phyloP scores from a whole-genome alignment of 73 alveolate species.

The Paraurostyla sp. region DNA sequence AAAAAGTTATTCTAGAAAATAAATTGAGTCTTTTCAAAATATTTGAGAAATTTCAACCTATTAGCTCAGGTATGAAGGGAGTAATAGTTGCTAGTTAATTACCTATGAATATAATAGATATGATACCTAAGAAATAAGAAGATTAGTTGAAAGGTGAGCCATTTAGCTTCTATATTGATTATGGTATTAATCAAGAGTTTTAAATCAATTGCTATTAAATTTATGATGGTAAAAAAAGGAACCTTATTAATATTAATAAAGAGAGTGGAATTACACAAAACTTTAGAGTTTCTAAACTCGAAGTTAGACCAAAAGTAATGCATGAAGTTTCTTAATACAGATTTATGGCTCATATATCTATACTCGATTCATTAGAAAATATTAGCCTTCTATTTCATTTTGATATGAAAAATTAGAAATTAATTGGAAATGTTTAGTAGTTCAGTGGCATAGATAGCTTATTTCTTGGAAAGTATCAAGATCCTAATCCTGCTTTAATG shows the following conservation, averaged over 20 bases:
- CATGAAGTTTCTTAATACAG: conserved; percentile 18
- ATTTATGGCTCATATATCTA: not conserved
- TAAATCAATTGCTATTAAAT: not conserved
- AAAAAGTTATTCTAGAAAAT: conserved; percentile 27
- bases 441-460: conserved; percentile 62
- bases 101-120: not conserved
- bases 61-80: not conserved
- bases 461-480: conserved; percentile 38
- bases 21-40: conserved; percentile 20
- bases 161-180: conserved; percentile 7
- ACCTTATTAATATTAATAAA: conserved; percentile 34
- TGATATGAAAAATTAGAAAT: conserved; percentile 22
- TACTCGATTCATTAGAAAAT: conserved; percentile 10
- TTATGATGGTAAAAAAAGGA: conserved; percentile 36
- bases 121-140: conserved; percentile 7
- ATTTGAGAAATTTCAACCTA: conserved; percentile 21
- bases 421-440: conserved; percentile 45
- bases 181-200: not conserved
- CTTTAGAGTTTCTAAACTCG: conserved; percentile 40
- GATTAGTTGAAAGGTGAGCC: conserved; percentile 38
- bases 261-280: conserved; percentile 20
- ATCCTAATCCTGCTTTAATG: conserved; percentile 49
- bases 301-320: conserved; percentile 59
- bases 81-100: not conserved
- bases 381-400: conserved; percentile 44